Evolutionary conservation across 257 asterid genomes (phyloP).

Genomic region (Solanum appendiculatum): DNA sequence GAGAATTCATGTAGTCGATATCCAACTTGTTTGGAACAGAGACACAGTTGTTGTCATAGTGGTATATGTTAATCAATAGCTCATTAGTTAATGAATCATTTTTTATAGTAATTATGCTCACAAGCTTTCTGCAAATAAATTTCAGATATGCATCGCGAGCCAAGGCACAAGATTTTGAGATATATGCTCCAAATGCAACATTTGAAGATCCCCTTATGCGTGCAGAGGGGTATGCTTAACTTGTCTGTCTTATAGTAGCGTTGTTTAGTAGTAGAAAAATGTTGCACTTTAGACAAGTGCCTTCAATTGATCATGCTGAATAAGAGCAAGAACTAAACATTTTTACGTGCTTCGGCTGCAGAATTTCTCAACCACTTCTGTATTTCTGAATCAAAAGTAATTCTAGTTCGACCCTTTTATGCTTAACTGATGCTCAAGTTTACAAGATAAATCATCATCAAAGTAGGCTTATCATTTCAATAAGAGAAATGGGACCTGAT

Average conservation of each 20-base stretch:
- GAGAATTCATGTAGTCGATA: not conserved
- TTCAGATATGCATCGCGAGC: constrained; percentile 73
- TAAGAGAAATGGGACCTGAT: not conserved
- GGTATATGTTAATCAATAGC: not conserved
- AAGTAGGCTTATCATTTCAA: not conserved
- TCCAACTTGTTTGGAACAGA: not conserved
- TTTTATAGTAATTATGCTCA: not conserved
- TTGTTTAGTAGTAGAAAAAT: not conserved
- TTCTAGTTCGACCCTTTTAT: not conserved
- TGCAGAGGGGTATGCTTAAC: constrained; percentile 56
- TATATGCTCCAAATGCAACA: constrained; percentile 66
- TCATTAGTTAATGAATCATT: not conserved
- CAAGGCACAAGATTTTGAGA: constrained; percentile 63
- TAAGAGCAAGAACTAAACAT: not conserved
- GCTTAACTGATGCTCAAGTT: not conserved
- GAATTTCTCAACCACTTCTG: not conserved
- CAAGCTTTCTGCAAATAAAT: not conserved
- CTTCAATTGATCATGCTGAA: not conserved
- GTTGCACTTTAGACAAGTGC: not conserved
- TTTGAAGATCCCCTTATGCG: constrained; percentile 90
- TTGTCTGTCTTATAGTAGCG: not conserved
- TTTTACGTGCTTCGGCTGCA: not conserved
- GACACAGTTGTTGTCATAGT: not conserved
- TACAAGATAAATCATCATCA: not conserved
- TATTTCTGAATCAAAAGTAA: not conserved